These are phyloP conservation scores for Cladorrhinum sp. DNA, from an alignment of 2,329 filamentous ascomycete genomes.

Conservation along the genomic window DNA sequence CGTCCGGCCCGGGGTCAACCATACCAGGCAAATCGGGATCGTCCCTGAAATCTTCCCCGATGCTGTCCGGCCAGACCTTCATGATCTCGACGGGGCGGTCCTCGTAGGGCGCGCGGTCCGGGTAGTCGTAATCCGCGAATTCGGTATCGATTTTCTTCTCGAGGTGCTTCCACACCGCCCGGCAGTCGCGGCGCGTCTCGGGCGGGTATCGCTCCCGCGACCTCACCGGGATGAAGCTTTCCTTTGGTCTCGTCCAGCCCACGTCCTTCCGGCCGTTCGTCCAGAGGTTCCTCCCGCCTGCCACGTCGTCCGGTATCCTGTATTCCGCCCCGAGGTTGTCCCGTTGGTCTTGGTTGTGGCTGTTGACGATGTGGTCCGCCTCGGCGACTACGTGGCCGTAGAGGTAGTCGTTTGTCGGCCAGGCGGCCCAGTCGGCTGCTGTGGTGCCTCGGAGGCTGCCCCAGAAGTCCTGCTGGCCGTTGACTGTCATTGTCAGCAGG, in stretches of 20 bases:
- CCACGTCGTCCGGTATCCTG: no score
- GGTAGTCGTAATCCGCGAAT: not conserved
- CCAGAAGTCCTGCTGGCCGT: not conserved
- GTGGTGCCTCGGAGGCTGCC: not conserved
- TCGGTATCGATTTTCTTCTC: not conserved
- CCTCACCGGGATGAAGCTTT: not conserved
- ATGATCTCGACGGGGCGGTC: not conserved
- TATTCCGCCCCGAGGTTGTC: no score
- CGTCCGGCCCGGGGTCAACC: no score
- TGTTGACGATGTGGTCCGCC: constrained; percentile 6
- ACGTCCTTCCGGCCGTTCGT: not conserved
- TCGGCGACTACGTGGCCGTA: constrained; percentile 10
- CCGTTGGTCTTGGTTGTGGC: no score
- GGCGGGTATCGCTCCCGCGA: not conserved
- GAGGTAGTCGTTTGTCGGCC: constrained; percentile 3
- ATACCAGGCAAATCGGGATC: no score
- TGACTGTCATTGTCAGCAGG: not conserved
- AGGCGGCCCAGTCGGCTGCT: not conserved
- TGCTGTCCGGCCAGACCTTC: not conserved
- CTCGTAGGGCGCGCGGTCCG: not conserved
- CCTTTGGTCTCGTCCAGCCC: not conserved
- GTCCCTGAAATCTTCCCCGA: no score
- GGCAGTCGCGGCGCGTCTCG: not conserved
- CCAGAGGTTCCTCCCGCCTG: no score
- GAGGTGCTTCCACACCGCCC: not conserved